These are phyloP conservation scores for Neospermospora avenae DNA, from an alignment of 2,329 filamentous ascomycete species.

Conservation along the genomic window DNA sequence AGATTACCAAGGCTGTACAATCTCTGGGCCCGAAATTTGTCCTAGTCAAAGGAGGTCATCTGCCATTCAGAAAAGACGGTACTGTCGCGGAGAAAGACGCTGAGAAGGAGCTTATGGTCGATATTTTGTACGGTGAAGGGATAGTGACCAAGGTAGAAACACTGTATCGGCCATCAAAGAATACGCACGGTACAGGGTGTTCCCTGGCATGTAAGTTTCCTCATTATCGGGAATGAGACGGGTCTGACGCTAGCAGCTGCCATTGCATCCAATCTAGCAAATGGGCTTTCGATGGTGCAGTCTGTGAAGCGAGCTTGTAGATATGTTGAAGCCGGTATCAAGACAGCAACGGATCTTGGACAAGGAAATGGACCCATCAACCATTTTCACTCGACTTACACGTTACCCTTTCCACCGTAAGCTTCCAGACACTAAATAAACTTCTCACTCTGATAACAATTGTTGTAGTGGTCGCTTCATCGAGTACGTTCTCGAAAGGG, in stretches of 20 bases:
- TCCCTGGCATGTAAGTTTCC: constrained; percentile 73
- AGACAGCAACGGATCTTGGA: constrained; percentile 43
- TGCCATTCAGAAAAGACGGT: constrained; percentile 67
- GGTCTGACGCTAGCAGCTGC: constrained; percentile 48
- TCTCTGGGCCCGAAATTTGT: constrained; percentile 73
- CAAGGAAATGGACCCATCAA: constrained; percentile 70
- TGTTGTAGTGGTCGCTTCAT: constrained; percentile 67
- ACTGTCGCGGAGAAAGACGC: constrained; percentile 54
- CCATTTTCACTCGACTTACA: constrained; percentile 71
- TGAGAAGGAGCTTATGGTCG: constrained; percentile 66
- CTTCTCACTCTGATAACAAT: background rate
- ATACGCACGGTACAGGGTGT: constrained; percentile 94
- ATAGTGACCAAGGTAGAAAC: constrained; percentile 63
- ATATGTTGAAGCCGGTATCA: constrained; percentile 71
- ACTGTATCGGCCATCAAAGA: constrained; percentile 67
- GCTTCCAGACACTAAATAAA: constrained; percentile 7
- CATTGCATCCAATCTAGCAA: constrained; percentile 69
- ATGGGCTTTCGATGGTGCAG: constrained; percentile 50
- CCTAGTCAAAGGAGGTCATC: constrained; percentile 85
- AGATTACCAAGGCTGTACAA: constrained; percentile 63
- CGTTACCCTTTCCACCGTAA: constrained; percentile 62
- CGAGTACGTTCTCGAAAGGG: constrained; percentile 73
- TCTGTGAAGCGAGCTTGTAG: constrained; percentile 66
- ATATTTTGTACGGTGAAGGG: constrained; percentile 67
- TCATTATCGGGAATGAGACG: background rate